Evolutionary conservation across 345 rosid species (phyloP), one percentile per base, ranked within the genome.

Genomic region (Geranium brycei): DNA sequence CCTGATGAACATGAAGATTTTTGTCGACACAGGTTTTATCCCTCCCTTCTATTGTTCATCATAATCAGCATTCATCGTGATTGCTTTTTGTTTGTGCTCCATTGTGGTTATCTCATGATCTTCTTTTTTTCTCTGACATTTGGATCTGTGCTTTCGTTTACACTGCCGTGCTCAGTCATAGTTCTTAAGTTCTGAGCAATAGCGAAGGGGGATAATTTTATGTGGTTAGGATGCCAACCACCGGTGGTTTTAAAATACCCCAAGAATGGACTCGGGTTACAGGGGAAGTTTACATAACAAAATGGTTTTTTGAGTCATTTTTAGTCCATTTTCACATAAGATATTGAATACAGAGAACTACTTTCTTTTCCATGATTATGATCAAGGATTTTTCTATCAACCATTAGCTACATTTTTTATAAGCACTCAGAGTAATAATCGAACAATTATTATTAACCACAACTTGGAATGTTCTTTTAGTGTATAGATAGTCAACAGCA

Each of bases 1-100:
- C 76, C 78, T 85, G 66, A 95, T 95, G 99, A 80, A 87, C 73
- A 82, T 95, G 99, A 95, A 91, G 81, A 95, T 95, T 64, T 95
- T 95, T 65, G 99, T 95, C 51, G 99, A 95, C 73, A 81, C 99
- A 78, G 97, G 99, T 95, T 62, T 61, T 74, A 62, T 56, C 64
- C 64, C 55, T 57, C 65, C 69, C 13, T 40, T 17, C 30, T 66
- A 47, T 59, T 62, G 31, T 60, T 67, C 60, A 38, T 64, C 23
- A 60, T 62, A 57, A 5, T n/a, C 59, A 57, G 19, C 19, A 57
- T 57, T 57, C 19, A 57, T 57, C n/a, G 51, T 47, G 53, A 47
- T 8, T 47, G 13, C 15, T 47, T 47, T 13, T 47, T 8, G 51
- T 47, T 13, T 47, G 53, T 47, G 7, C 14, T 47, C 53, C 41